phyloP scores from a whole-genome alignment of 2,329 filamentous ascomycete genomes.

The Alternaria ethzedia region DNA sequence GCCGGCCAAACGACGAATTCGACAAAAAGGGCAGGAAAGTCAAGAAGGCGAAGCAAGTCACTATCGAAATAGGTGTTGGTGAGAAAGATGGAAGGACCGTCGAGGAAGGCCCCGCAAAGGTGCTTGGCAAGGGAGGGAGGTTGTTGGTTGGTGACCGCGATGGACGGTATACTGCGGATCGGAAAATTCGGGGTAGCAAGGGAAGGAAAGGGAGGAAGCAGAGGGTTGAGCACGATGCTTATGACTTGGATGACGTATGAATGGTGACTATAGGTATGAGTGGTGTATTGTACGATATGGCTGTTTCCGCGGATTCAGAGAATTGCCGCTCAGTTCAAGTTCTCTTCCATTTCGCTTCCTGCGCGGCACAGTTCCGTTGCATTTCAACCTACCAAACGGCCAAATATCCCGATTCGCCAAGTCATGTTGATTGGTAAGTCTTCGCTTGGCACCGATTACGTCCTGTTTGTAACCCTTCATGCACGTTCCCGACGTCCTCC shows the following conservation, averaged over 20 bases:
- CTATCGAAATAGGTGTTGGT: conserved; percentile 37
- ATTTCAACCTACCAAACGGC: neutral
- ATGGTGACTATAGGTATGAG: neutral
- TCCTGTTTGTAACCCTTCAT: neutral
- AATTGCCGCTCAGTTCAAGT: neutral
- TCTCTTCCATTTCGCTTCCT: neutral
- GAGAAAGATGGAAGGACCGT: conserved; percentile 30
- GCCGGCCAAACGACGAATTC: conserved; percentile 53
- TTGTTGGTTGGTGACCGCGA: conserved; percentile 38
- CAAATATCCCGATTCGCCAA: neutral
- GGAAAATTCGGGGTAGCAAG: conserved; percentile 47
- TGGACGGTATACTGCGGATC: conserved; percentile 39
- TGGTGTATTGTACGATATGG: conserved; percentile 3
- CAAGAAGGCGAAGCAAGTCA: conserved; percentile 38
- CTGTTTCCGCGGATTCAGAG: neutral
- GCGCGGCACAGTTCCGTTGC: neutral
- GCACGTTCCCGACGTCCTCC: neutral
- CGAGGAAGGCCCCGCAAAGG: conserved; percentile 24
- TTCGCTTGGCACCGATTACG: neutral
- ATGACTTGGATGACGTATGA: conserved; percentile 29
- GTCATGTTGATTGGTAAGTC: neutral
- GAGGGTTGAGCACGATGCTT: conserved; percentile 9
- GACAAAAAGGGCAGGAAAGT: conserved; percentile 48
- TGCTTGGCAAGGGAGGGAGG: conserved; percentile 24
- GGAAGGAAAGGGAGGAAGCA: conserved; percentile 50